Conservation (phyloP, 306 rosid genomes). For the Carpinus fangiana region DNA sequence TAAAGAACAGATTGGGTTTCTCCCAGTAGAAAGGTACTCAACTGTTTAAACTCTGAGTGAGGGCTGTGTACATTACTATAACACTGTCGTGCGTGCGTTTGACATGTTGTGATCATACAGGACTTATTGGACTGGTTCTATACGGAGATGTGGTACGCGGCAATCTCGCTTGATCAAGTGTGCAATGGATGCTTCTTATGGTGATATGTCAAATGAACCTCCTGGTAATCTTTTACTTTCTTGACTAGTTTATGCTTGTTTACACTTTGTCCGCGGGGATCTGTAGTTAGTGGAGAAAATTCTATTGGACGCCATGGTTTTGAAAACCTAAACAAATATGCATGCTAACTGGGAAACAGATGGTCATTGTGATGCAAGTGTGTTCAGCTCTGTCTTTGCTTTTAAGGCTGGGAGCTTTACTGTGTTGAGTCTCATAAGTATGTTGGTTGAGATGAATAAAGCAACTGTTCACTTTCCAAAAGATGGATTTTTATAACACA, state of each 20-base stretch:
- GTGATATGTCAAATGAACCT: slow-evolving; percentile 65
- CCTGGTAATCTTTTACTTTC: slow-evolving; percentile 47
- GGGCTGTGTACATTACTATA: slow-evolving; percentile 17
- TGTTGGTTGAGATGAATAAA: slow-evolving; percentile 15
- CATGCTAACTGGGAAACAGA: background rate
- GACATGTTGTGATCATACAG: slow-evolving; percentile 18
- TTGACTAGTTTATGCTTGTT: background rate
- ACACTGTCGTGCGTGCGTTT: slow-evolving; percentile 10
- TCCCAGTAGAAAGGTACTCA: slow-evolving; percentile 51
- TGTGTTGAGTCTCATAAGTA: slow-evolving; percentile 21
- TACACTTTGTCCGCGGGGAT: background rate
- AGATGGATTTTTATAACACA: background rate
- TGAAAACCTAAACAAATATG: background rate
- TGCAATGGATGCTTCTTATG: slow-evolving; percentile 84
- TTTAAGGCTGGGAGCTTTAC: slow-evolving; percentile 8
- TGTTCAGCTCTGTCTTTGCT: slow-evolving; percentile 10
- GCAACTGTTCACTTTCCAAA: slow-evolving; percentile 14
- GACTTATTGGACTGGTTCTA: slow-evolving; percentile 33
- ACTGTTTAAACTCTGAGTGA: slow-evolving; percentile 14
- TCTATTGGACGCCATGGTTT: background rate
- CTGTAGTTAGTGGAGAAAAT: background rate
- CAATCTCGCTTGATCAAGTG: slow-evolving; percentile 48
- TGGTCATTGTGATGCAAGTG: background rate
- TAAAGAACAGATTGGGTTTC: slow-evolving; percentile 33
- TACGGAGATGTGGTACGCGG: slow-evolving; percentile 28